Base-by-base conservation (phyloP, 257 asterid genomes). In the Ehretia macrophylla region DNA sequence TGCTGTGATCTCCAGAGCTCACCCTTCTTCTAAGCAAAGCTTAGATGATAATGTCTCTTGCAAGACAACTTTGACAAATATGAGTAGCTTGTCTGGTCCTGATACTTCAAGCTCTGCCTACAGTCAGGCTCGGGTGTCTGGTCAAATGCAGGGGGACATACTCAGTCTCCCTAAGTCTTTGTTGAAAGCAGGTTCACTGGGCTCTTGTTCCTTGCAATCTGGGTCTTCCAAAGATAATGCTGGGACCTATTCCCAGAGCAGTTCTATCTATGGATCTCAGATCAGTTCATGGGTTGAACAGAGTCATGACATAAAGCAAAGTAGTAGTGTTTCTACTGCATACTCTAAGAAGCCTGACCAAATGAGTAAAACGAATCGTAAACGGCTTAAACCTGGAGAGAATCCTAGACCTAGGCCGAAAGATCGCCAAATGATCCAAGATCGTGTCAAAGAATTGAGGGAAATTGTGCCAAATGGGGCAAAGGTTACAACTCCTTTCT, bases 361-460 rank as follows among this genome's bases (percentile, higher is more conserved):
- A 58, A 51, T 59, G 17, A 61, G 83, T 58, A 84, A 81, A 76
- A 55, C 86, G 22, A 84, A 63, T 64, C 97, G 97, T 22, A 88
- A 84, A 75, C 78, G 95, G 84, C 87, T 84, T 48, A 91, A 85
- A 73, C 95, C 95, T 0, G 95, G 98, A 22, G 98, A 91, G 68
- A 92, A 82, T 67, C 96, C 96, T 46, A 77, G 88, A 50, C 99
- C 97, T 13, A 79, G 99, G 64, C 97, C 99, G 0, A 88, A 92
- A 74, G 99, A 92, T 77, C 89, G 99, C 8, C 97, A 92, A 71
- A 84, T 92, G 99, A 86, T 92, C 66, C 97, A 92, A 83, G 99
- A 92, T 47, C 95, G 97, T 8, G 93, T 92, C 17, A 92, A 86
- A 82, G 99, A 92, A 55, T 66, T 92, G 50, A 76, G 99, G 75